Base-by-base conservation (phyloP, 1,284 basidiomycete genomes). In the Malassezia japonica region DNA sequence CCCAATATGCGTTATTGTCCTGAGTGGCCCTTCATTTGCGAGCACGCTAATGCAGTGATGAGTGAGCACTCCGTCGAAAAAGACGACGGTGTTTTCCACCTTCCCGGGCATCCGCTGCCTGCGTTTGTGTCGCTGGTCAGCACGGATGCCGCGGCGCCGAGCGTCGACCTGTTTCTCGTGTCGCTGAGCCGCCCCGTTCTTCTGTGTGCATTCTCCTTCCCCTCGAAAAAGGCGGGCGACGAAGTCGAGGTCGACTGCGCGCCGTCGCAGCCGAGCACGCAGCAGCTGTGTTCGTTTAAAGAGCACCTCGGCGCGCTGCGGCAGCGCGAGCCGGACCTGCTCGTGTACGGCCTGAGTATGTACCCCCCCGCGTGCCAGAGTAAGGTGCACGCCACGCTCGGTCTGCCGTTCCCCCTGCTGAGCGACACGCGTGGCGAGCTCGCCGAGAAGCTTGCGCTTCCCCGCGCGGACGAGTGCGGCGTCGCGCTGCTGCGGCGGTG, bases 31-130 rank as follows among this genome's bases (percentile, higher is more conserved):
- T 10, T n/a, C 2, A 13, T 10, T 6, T n/a, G 16, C 9, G 21
- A 27, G n/a, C 35, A 38, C 23, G 18, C 49, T 51, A 34, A 51
- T n/a, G 15, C 35, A 43, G 28, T 27, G 32, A 47, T 46, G 45
- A n/a, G n/a, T 15, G 29, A 16, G 18, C 49, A 46, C 23, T 31
- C 36, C 8, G 48, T 50, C 8, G 42, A 45, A 29, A 50, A 44
- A 21, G 64, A 67, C 33, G 37, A 55, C 6, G 51, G 62, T 12
- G 56, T 61, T 4, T 57, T 63, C 29, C 68, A 71, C 34, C 61
- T 71, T 3, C 52, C 62, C 9, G 68, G 68, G 2, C 67, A 69
- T 42, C 68, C 67, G 12, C 38, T 71, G 3, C 66, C 66, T 0
- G 62, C 64, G 0, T 38, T 69, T 9, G 57, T 63, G 41, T 51